Evolutionary conservation across 1,139 yeast species (phyloP).

Genomic region (Citeromyces siamensis): DNA sequence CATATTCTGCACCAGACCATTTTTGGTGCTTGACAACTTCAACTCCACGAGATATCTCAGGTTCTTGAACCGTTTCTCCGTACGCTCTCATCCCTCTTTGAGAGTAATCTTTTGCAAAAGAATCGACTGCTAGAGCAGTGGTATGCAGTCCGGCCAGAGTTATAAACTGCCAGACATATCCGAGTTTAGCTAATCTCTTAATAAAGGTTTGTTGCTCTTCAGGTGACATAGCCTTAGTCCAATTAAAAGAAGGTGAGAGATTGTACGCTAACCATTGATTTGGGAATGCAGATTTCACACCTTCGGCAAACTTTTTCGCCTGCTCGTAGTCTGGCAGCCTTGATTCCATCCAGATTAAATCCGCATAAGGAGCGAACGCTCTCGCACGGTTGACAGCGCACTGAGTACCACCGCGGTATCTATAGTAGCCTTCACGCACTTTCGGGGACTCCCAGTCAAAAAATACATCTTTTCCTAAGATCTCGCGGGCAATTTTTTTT

Average conservation of each 20-base stretch:
- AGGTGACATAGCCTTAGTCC: conserved; percentile 89
- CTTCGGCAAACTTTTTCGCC: conserved; percentile 91
- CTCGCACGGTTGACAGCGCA: conserved; percentile 97
- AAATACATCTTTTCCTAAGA: conserved; percentile 75
- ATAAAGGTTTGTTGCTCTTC: conserved; percentile 88
- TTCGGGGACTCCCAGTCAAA: conserved; percentile 96
- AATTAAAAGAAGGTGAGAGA: conserved; percentile 94
- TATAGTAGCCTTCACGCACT: conserved; percentile 95
- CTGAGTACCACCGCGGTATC: conserved; percentile 94
- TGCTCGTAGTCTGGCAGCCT: conserved; percentile 89
- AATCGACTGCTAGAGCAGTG: conserved; percentile 85
- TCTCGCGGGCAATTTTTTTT: conserved; percentile 58
- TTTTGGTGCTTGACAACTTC: conserved; percentile 97
- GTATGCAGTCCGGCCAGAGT: conserved; percentile 97
- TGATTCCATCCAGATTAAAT: conserved; percentile 98
- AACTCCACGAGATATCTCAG: conserved; percentile 80
- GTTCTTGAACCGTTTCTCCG: conserved; percentile 77
- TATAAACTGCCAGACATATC: conserved; percentile 97
- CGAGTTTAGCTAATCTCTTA: conserved; percentile 75
- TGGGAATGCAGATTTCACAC: conserved; percentile 74
- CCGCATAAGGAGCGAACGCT: conserved; percentile 92
- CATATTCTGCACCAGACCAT: conserved; percentile 99
- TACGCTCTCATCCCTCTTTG: conserved; percentile 92
- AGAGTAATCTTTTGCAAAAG: conserved; percentile 69
- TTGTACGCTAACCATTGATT: conserved; percentile 94